Base-by-base conservation (phyloP, 2,329 filamentous ascomycete genomes). In the Aureobasidium subglaciale region DNA sequence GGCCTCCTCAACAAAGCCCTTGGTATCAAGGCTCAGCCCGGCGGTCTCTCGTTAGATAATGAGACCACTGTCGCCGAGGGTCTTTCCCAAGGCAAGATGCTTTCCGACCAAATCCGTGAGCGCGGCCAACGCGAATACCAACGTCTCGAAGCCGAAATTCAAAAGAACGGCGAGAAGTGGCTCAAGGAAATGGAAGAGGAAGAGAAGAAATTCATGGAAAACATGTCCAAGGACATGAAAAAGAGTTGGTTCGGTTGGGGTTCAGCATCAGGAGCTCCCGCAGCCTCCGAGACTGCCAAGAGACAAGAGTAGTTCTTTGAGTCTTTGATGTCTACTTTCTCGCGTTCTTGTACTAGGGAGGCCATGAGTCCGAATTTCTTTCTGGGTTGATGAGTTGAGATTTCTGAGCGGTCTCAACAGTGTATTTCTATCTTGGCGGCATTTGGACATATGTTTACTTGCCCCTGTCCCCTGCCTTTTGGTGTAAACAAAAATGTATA, bases 101-200 rank as follows among this genome's bases (percentile, higher is more conserved):
- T 96, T 62, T 90, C 91, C 73, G 93, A 99, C 68, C 85, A 95
- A 70, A 90, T 93, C 49, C 85, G 93, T 48, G 93, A 99, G 74
- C 82, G 90, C 48, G 93, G 93, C 30, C 88, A 91, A 74, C 86
- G 86, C 70, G 87, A 91, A 72, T 99, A 97, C 73, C 83, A 95
- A 76, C 74, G 85, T 63, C 80, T 97, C 59, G 92, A 97, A 72
- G 86, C 85, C 73, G 87, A 96, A 75, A 95, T 99, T 64, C 81
- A 87, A 43, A 87, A 95, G 71, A 93, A 97, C 68, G 93, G 91
- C 52, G 90, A 92, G 70, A 90, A 92, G 75, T 96, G 91, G 89
- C 78, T 99, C 63, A 91, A 91, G 77, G 92, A 97, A 71, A 91
- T 96, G 78, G 87, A 88, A 40, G 85, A 85, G 46, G 82, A 88